Base-by-base conservation (phyloP, 1,284 basidiomycete genomes). In the Earliella scabrosa region DNA sequence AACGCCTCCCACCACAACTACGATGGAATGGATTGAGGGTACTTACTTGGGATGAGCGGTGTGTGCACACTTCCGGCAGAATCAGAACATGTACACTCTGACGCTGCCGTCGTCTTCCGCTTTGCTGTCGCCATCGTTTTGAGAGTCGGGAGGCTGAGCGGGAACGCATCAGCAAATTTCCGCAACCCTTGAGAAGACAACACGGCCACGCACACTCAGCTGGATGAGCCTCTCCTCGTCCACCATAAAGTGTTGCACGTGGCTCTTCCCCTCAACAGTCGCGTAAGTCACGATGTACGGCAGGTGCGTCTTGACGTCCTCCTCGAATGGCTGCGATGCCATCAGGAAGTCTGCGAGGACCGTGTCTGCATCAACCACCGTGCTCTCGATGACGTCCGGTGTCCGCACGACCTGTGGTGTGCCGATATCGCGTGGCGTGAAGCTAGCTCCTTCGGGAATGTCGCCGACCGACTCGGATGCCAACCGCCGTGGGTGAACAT, bases 401-500 rank as follows among this genome's bases (percentile, higher is more conserved):
- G 14, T 2, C n/a, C 13, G 29, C 27, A 21, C 38, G 26, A 41
- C 27, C n/a, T 32, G 18, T 6, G 43, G 26, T 26, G n/a, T 38
- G 3, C 35, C 48, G 13, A 10, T 26, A 14, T 38, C 8, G 8
- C 45, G 38, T 11, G 16, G 10, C 32, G 32, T 10, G 38, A 46
- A 27, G 24, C 21, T 31, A 4, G 46, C 23, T 2, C 29, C 43
- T n/a, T 20, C 31, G 9, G 3, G 10, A n/a, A 40, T 4, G 36
- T 23, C 9, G 10, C 40, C 35, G 2, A 10, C 8, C 35, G 26
- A 13, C 16, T 26, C 46, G 2, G 50, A 36, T 11, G 39, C 40
- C 29, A 61, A 24, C 8, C 67, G 68, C 49, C 47, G 57, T 2
- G 66, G 58, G 40, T 70, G 71, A 5, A 69, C 62, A 50, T 77